Percentiles rank a stretch among this genome's conserved stretches.
Conservation (phyloP, 805 yeast species). For the Kodamaea nitidulidarum region DNA sequence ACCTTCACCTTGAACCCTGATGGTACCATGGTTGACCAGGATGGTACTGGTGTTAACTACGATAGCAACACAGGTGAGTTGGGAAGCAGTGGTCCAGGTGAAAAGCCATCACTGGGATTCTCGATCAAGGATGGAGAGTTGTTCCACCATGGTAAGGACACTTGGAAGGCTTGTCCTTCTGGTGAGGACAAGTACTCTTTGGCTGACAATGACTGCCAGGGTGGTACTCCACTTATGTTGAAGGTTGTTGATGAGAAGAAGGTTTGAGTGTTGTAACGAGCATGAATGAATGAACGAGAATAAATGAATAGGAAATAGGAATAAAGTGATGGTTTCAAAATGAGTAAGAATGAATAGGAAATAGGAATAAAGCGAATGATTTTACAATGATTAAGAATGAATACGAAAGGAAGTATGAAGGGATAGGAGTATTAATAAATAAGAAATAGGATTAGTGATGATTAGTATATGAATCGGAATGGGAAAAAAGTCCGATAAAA, state of each 20-base stretch:
- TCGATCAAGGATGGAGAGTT: constrained; percentile 34
- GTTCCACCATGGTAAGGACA: constrained; percentile 27
- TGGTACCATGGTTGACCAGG: constrained; percentile 28
- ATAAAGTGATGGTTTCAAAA: too few relatives aligned
- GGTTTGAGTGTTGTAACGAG: too few relatives aligned
- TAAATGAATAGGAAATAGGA: too few relatives aligned
- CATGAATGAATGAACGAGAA: too few relatives aligned
- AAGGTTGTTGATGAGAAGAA: constrained; percentile 11
- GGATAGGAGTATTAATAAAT: too few relatives aligned
- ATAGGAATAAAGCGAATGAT: too few relatives aligned
- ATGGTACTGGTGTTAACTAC: constrained; percentile 25
- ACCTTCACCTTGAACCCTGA: constrained; percentile 22
- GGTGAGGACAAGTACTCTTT: constrained; percentile 23
- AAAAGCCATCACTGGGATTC: constrained; percentile 36
- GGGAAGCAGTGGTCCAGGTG: constrained; percentile 28
- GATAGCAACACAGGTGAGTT: constrained; percentile 29
- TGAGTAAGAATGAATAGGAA: too few relatives aligned
- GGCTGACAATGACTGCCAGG: constrained; percentile 23
- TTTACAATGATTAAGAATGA: too few relatives aligned
- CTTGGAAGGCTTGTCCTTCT: constrained; percentile 39
- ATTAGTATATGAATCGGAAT: too few relatives aligned
- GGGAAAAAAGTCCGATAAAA: too few relatives aligned
- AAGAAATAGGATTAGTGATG: too few relatives aligned
- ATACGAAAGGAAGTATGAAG: too few relatives aligned
- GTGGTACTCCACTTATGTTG: constrained; percentile 28